Base-by-base conservation (phyloP, 1,284 basidiomycete genomes). In the Cryptococcus sp. region DNA sequence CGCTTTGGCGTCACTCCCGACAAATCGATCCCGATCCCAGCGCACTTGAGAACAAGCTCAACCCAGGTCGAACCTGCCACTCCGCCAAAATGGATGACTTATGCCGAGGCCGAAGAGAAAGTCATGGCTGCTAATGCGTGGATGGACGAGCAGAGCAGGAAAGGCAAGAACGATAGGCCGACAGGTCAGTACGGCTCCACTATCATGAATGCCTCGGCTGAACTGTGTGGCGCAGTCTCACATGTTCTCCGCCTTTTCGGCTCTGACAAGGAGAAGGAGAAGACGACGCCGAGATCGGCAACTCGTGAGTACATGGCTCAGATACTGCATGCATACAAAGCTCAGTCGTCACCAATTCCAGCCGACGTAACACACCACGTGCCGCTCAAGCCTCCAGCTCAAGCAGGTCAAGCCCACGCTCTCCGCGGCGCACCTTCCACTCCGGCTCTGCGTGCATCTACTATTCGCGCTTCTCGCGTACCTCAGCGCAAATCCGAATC, bases 1-100 rank as follows among this genome's bases (percentile, higher is more conserved):
- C 58, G 48, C 19, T 72, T 68, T 39, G 72, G 72, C 11, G 49
- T 72, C 7, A 63, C 70, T 1, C 69, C 72, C 16, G 62, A 68
- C 50, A 67, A 67, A 40, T n/a, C 41, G 2, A 35, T 40, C n/a
- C 47, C 56, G 17, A 57, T 72, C 17, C 69, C 72, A 3, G 54
- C 51, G 6, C 71, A 73, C 56, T 46, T 73, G 10, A 59, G 68
- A 2, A 73, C 70, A 1, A 59, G 47, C 35, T 68, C 66, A 7
- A 62, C 61, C 20, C 71, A 72, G 54, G 73, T 73, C 1, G 72
- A 74, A 48, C 72, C 73, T 46, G 61, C 72, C 15, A 75, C 71
- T 17, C 73, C 71, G 23, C 64, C 67, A 45, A 62, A 70, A 60
- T 73, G 70, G 65, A 67, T 71, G 59, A 65, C 66, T 1, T 62